Base-by-base conservation (phyloP, 2,329 filamentous ascomycete species). In the Helotiales sp. region DNA sequence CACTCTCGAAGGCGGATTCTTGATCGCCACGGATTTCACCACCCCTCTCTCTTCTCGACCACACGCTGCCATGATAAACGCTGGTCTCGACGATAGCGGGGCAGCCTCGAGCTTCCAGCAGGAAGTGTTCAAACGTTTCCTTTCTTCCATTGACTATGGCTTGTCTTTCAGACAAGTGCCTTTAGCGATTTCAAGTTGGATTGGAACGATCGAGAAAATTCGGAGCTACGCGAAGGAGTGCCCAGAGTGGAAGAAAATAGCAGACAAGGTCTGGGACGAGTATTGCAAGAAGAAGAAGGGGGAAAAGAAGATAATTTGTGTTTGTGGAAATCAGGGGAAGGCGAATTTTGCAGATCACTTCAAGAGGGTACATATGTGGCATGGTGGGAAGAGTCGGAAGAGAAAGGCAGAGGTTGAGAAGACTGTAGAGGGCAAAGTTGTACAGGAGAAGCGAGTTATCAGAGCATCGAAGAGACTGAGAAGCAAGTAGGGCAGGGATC, bases 1-100 rank as follows among this genome's bases (percentile, higher is more conserved):
- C 30, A 70, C 68, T 3, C 52, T 50, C 11, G 2, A 55, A 1
- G 70, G 68, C 2, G 66, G 70, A 22, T 71, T 67, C 32, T 62
- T 70, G 15, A 55, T 65, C 10, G 37, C 68, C 3, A 54, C 61
- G 0, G 68, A 71, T 20, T 71, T 70, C 34, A 66, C n/a, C 1
- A 70, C 64, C 2, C 62, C 68, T 15, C 49, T 64, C 5, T 67
- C 63, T 8, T 57, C 61, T 0, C 54, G 32, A 10, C 50, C 67
- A 17, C 50, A 61, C 24, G 10, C 65, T 1, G 20, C 47, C 1
- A 24, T 70, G 8, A 30, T 68, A 32, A 17, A 15, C 8, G 26
- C 54, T 28, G 55, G 55, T 5, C 47, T 66, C 6, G 60, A 59
- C 13, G 45, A 49, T 13, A 15, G 52, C 26, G 52, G 37, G 5